Conservation (phyloP, 2,329 filamentous ascomycete genomes). For the Talaromyces funiculosus region DNA sequence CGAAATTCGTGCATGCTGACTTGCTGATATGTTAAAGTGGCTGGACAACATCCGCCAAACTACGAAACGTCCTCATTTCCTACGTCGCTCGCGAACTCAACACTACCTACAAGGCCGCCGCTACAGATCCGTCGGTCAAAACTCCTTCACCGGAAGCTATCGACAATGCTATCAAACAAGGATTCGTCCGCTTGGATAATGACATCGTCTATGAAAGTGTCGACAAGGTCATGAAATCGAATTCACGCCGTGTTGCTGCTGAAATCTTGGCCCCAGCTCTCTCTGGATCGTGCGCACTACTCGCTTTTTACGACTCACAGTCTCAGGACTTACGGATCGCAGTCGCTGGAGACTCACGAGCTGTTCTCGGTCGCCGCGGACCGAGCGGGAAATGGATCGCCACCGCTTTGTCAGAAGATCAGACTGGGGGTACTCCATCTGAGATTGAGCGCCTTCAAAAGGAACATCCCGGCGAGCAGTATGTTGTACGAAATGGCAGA, state of each 20-base stretch:
- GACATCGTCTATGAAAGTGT: conserved; percentile 94
- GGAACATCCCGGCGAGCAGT: conserved; percentile 82
- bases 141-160: conserved; percentile 72
- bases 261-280: conserved; percentile 88
- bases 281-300: conserved; percentile 91
- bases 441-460: conserved; percentile 77
- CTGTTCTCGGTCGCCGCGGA: conserved; percentile 77
- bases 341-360: conserved; percentile 92
- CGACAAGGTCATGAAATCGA: conserved; percentile 80
- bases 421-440: conserved; percentile 82
- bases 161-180: conserved; percentile 85
- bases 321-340: conserved; percentile 87
- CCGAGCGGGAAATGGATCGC: conserved; percentile 85
- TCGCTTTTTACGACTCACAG: conserved; percentile 91
- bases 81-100: conserved; percentile 93
- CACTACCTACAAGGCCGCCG: conserved; percentile 74
- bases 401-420: conserved; percentile 81
- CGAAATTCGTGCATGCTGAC: neutral
- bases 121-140: conserved; percentile 51
- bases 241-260: conserved; percentile 84
- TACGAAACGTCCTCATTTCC: conserved; percentile 85
- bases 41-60: conserved; percentile 95
- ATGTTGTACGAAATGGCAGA: conserved; percentile 82
- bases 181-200: conserved; percentile 80
- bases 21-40: conserved; percentile 51